These are phyloP conservation scores for Lotmaria passim DNA, from an alignment of 208 protist genomes.

Conservation along the genomic window DNA sequence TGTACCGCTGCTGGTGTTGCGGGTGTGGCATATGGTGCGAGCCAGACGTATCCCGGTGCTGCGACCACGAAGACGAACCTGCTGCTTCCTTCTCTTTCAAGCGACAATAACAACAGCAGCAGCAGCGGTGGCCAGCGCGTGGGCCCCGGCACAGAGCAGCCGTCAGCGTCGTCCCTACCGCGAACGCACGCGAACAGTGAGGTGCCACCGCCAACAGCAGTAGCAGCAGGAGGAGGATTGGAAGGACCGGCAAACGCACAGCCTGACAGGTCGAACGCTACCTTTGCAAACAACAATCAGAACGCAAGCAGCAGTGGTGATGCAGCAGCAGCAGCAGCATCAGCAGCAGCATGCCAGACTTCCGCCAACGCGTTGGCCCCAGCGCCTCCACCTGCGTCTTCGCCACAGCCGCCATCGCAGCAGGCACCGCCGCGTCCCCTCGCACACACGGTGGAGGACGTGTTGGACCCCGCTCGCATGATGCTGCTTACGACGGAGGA, in stretches of 20 bases:
- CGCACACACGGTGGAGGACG: conserved; percentile 36
- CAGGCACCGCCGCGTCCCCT: background rate
- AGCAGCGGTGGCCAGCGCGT: background rate
- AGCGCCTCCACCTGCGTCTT: background rate
- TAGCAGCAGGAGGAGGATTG: background rate
- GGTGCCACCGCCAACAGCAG: background rate
- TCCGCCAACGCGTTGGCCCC: too few relatives aligned
- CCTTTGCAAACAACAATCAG: background rate
- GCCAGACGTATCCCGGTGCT: conserved; percentile 17
- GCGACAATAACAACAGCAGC: background rate
- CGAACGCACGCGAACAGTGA: conserved; percentile 5
- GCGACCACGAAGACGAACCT: background rate
- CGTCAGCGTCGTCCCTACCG: background rate
- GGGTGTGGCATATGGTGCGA: background rate
- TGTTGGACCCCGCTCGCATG: conserved; percentile 31
- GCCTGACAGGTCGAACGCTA: too few relatives aligned
- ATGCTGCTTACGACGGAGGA: conserved; percentile 45
- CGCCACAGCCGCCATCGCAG: background rate
- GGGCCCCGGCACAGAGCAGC: background rate
- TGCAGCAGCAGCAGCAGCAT: background rate
- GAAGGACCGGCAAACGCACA: background rate
- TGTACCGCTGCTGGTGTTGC: background rate
- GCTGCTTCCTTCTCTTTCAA: background rate
- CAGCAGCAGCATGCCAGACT: background rate
- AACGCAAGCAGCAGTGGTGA: background rate